phyloP scores from a whole-genome alignment of 2,329 filamentous ascomycete species.

The Penicillium brasilianum region DNA sequence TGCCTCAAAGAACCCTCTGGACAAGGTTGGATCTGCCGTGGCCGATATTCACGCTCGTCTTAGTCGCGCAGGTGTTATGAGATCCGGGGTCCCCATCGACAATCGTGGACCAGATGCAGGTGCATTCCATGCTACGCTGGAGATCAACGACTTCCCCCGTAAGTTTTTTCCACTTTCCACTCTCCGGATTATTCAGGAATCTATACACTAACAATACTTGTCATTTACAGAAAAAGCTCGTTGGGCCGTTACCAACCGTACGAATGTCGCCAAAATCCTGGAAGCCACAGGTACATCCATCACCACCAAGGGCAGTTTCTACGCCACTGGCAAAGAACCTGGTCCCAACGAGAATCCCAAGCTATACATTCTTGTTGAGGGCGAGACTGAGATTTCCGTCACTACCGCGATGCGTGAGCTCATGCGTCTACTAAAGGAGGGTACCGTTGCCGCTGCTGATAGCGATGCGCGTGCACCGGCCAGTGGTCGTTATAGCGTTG shows the following conservation, averaged over 20 bases:
- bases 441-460: slow-evolving; percentile 85
- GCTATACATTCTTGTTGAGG: slow-evolving; percentile 96
- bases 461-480: slow-evolving; percentile 79
- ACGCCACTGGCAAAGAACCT: slow-evolving; percentile 79
- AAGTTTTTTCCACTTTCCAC: slow-evolving; percentile 38
- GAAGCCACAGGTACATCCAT: slow-evolving; percentile 94
- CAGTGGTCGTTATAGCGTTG: slow-evolving; percentile 84
- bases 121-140: slow-evolving; percentile 92
- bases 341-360: slow-evolving; percentile 79
- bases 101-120: slow-evolving; percentile 98
- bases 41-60: slow-evolving; percentile 89
- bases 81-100: slow-evolving; percentile 92
- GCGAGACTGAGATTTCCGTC: slow-evolving; percentile 92
- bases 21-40: slow-evolving; percentile 88
- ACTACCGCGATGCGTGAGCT: slow-evolving; percentile 89
- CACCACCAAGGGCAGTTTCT: slow-evolving; percentile 95
- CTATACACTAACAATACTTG: slow-evolving; percentile 18
- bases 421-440: slow-evolving; percentile 85
- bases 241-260: slow-evolving; percentile 98
- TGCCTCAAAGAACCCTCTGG: slow-evolving; percentile 68
- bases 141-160: slow-evolving; percentile 98
- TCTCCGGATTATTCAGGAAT: slow-evolving; percentile 2
- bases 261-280: slow-evolving; percentile 97
- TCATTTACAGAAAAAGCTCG: slow-evolving; percentile 75
- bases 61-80: slow-evolving; percentile 84